Base-by-base conservation (phyloP, 768 basidiomycete species). In the Asterophora lycoperdoides region DNA sequence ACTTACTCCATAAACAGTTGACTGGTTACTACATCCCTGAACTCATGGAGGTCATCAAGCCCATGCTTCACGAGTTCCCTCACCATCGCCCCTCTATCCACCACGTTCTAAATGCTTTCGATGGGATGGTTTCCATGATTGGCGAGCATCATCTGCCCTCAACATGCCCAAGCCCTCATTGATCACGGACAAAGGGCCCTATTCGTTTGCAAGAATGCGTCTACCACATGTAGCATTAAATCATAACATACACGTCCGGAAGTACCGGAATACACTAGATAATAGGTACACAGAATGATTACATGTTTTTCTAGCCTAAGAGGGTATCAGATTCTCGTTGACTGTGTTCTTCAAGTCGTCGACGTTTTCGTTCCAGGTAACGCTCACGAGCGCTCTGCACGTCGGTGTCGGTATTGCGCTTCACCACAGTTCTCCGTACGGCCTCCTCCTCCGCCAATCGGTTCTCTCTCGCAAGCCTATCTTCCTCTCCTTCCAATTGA, bases 311-410 rank as follows among this genome's bases (percentile, higher is more conserved):
- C 44, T 17, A 28, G 17, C 33, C 28, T 35, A 47, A 29, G 51
- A 41, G 49, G 60, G 52, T 61, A 53, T 45, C 52, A 46, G 47
- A 34, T 55, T 52, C 23, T 23, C 23, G 23, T 37, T 56, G 58
- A 30, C 42, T 52, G 10, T 44, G 57, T 39, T 67, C 65, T 55
- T 91, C 89, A 60, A 91, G 51, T 58, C 78, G 86, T 63, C 78
- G 79, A 42, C 86, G 80, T 70, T 96, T 96, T 58, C 93, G 73
- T 61, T 84, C 81, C 41, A 87, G 60, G 60, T 87, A 93, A 45
- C 91, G 77, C 51, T 84, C 79, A 45, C 77, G 78, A 11, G 89
- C 90, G 61, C 77, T 84, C 65, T 83, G 75, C 32, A 94, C 79
- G 45, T 83, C 80, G n/a, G 66, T 66, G 32, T 88, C 84, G 20